A percentile compares a stretch with the other conserved stretches of the same genome.
These are phyloP conservation scores for Tetrahymena thermophila DNA, from an alignment of 73 alveolate genomes.

Conservation along the genomic window DNA sequence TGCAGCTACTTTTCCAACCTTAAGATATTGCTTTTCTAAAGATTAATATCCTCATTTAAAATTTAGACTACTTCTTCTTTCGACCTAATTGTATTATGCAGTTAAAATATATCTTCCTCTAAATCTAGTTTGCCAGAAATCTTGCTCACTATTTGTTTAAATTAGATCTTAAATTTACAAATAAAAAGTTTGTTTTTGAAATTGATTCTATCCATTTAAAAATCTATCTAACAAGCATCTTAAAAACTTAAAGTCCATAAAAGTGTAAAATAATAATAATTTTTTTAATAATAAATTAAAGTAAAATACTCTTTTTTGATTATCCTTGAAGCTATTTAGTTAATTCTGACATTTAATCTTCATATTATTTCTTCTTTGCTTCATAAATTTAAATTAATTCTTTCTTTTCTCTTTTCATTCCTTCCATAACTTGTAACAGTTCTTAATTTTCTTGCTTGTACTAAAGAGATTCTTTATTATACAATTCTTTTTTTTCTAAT, in stretches of 20 bases:
- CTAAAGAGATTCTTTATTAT: not conserved
- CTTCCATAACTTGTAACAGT: not conserved
- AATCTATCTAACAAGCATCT: no score
- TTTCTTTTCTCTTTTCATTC: not conserved
- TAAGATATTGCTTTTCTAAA: not conserved
- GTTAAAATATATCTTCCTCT: not conserved
- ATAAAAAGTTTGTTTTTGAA: no score
- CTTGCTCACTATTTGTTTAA: not conserved
- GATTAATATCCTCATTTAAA: not conserved
- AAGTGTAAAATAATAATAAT: not conserved
- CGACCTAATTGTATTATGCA: not conserved
- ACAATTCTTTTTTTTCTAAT: not conserved
- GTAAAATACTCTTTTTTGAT: not conserved
- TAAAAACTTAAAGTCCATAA: not conserved
- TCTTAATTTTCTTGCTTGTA: not conserved
- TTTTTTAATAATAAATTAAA: not conserved
- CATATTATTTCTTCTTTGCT: not conserved
- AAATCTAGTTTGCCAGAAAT: not conserved
- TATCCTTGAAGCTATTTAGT: not conserved
- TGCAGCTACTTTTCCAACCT: not conserved
- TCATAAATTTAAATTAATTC: not conserved
- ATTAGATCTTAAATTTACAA: not conserved
- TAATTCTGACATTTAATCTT: not conserved
- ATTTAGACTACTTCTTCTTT: not conserved
- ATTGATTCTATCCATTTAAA: no score